These are phyloP conservation scores for Fragaria vesca DNA, from an alignment of 306 rosid species.

Conservation along the genomic window DNA sequence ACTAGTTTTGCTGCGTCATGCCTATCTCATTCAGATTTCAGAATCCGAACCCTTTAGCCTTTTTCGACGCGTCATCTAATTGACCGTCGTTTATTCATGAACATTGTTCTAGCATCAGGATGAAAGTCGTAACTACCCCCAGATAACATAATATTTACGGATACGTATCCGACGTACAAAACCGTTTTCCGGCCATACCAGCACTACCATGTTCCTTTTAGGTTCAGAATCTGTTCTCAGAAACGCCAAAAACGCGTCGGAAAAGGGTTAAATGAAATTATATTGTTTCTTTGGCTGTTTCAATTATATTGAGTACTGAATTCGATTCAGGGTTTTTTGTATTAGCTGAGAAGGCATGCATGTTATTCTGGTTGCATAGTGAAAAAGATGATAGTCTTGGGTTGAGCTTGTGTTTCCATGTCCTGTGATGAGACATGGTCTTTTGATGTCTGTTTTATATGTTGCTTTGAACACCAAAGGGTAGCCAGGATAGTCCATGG, in stretches of 20 bases:
- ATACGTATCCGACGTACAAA: no score
- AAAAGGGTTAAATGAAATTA: no score
- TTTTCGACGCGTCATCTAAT: constrained; percentile 10
- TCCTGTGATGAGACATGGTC: background rate
- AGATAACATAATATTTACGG: no score
- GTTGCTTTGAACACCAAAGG: background rate
- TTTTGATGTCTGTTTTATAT: background rate
- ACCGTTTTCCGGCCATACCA: no score
- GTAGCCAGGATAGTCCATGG: constrained; percentile 31
- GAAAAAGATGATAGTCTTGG: background rate
- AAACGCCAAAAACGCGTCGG: no score
- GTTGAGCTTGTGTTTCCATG: background rate
- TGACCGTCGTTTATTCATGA: no score
- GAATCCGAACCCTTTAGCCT: constrained; percentile 26
- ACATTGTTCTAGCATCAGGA: no score
- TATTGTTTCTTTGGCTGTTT: constrained; percentile 27
- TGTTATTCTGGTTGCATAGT: background rate
- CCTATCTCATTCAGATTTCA: constrained; percentile 1
- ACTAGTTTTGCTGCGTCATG: background rate
- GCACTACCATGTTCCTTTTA: no score
- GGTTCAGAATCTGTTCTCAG: no score
- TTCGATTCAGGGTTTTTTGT: background rate
- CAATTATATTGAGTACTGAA: background rate
- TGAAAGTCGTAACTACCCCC: no score
- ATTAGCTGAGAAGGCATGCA: background rate